Conservation (phyloP, 441 rosid genomes). For the Theobroma grandiflorum region DNA sequence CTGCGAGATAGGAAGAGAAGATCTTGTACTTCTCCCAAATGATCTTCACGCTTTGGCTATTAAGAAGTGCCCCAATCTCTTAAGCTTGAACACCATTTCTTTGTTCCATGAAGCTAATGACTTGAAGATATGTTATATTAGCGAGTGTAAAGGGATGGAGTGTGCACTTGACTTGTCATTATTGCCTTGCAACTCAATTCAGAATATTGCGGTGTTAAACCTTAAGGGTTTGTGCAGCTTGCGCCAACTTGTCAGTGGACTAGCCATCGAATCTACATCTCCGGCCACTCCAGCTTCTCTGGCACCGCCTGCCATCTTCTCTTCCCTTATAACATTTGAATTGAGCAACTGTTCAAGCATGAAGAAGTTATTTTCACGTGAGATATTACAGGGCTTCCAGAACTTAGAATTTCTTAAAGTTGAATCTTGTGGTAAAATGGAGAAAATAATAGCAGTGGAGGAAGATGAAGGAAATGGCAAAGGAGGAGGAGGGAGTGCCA, state of each 20-base stretch:
- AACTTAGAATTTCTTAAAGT: neutral
- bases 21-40: neutral
- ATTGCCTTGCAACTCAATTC: neutral
- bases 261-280: too few relatives aligned
- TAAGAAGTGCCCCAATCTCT: neutral
- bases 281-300: too few relatives aligned
- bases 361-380: too few relatives aligned
- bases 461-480: neutral
- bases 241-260: too few relatives aligned
- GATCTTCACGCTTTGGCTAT: neutral
- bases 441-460: neutral
- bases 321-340: too few relatives aligned
- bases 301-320: too few relatives aligned
- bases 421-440: neutral
- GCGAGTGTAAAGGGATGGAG: neutral
- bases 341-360: too few relatives aligned
- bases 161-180: neutral
- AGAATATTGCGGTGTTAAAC: neutral
- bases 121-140: neutral
- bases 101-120: neutral
- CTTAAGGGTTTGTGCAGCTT: too few relatives aligned
- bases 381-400: neutral
- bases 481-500: neutral
- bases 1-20: neutral
- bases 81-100: neutral